These are phyloP conservation scores for Aspergillus incahuasiensis DNA, from an alignment of 495 filamentous ascomycete species.

Conservation along the genomic window DNA sequence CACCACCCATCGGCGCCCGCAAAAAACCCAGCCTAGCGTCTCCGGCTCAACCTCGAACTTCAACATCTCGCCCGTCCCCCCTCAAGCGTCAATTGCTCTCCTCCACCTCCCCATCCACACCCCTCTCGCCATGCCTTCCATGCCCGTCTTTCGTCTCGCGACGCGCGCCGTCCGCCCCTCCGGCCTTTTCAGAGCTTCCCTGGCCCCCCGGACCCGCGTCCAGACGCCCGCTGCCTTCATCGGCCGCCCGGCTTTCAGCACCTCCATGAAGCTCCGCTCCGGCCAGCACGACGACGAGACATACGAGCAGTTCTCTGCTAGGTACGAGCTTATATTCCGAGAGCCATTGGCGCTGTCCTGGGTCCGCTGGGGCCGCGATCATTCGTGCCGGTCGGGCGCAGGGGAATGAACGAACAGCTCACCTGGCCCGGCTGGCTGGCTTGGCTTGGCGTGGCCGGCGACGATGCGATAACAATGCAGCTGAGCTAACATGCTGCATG, in stretches of 20 bases:
- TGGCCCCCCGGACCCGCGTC: conserved; percentile 56
- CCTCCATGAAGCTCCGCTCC: conserved; percentile 52
- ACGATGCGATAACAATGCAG: conserved; percentile 6
- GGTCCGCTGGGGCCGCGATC: conserved; percentile 3
- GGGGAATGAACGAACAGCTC: conserved; percentile 1
- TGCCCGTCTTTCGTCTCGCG: conserved; percentile 65
- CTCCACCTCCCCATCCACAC: conserved; percentile 24
- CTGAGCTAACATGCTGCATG: conserved; percentile 7
- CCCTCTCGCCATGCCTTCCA: conserved; percentile 55
- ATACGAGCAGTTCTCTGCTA: conserved; percentile 97
- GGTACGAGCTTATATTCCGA: conserved; percentile 56
- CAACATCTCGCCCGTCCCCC: conserved; percentile 33
- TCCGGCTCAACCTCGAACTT: conserved; percentile 30
- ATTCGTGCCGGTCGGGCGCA: conserved; percentile 1
- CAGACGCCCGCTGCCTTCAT: conserved; percentile 48
- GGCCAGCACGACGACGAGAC: conserved; percentile 78
- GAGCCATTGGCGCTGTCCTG: conserved; percentile 26
- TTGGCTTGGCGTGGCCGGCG: background rate
- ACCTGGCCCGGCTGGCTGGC: background rate
- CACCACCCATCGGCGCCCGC: conserved; percentile 40
- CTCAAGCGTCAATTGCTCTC: conserved; percentile 28
- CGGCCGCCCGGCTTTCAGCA: conserved; percentile 63
- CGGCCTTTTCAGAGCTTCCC: conserved; percentile 54
- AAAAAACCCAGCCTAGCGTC: conserved; percentile 41
- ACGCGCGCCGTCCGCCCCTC: conserved; percentile 60